A percentile compares a stretch with the other conserved stretches of the same genome.
These are phyloP conservation scores for Colletotrichum orchidophilum DNA, from an alignment of 2,329 filamentous ascomycete species.

Conservation along the genomic window DNA sequence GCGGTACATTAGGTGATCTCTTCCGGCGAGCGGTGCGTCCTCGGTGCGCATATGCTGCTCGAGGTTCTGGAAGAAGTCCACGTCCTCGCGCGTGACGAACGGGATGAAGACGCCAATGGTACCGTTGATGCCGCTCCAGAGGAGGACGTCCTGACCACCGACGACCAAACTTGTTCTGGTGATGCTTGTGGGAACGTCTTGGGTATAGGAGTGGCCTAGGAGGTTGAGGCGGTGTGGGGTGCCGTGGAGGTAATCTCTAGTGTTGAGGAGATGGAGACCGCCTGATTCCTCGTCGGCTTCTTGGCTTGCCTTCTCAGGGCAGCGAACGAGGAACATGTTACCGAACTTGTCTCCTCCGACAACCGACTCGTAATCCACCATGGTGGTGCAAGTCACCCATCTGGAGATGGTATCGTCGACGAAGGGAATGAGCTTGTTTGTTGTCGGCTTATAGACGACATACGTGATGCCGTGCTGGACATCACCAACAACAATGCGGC, in stretches of 20 bases:
- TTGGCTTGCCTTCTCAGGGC: conserved; percentile 84
- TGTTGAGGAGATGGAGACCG: conserved; percentile 89
- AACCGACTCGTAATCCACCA: conserved; percentile 97
- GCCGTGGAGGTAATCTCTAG: conserved; percentile 89
- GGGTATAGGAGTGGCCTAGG: conserved; percentile 88
- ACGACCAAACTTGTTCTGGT: conserved; percentile 90
- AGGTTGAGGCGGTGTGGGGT: conserved; percentile 85
- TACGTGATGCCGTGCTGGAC: conserved; percentile 92
- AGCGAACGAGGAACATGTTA: conserved; percentile 92
- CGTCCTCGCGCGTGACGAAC: conserved; percentile 89
- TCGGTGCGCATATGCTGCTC: conserved; percentile 89
- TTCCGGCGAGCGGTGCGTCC: conserved; percentile 86
- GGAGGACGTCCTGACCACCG: conserved; percentile 87
- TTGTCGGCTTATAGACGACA: conserved; percentile 91
- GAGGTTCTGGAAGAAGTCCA: conserved; percentile 96
- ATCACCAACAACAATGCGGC: conserved; percentile 90
- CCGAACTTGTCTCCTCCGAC: conserved; percentile 98
- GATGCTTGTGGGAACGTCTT: conserved; percentile 92
- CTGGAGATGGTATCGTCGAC: conserved; percentile 88
- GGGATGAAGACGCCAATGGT: conserved; percentile 94
- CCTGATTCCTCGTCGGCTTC: conserved; percentile 93
- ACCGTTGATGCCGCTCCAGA: conserved; percentile 95
- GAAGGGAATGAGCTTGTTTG: conserved; percentile 93
- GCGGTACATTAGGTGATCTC: conserved; percentile 95
- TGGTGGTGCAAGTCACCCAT: conserved; percentile 89